Base-by-base conservation (phyloP, 2,329 filamentous ascomycete species). In the Pseudogymnoascus pannorum region DNA sequence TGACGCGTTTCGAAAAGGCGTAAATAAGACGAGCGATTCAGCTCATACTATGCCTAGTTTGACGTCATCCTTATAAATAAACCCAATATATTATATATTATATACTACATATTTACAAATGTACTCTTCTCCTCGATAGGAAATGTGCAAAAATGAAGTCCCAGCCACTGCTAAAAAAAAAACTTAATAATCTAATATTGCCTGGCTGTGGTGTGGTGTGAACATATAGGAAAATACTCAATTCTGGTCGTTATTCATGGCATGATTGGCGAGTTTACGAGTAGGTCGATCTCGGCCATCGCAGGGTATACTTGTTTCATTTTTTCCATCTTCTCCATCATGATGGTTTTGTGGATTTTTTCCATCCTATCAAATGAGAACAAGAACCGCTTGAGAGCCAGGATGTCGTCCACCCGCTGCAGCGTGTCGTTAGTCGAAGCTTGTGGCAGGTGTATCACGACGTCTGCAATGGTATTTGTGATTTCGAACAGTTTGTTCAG, bases 401-500 rank as follows among this genome's bases (percentile, higher is more conserved):
- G 66, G 63, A 78, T 76, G 64, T 79, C 77, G 59, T 78, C 75
- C 38, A 79, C 75, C 9, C 76, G 71, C n/a, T 72, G 70, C 2
- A 71, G 69, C 1, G 75, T 78, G 54, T 79, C 76, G 60, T 76
- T 73, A 2, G 72, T 66, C 0, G 74, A 73, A 5, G 73, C 72
- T 18, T 74, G 73, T 2, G 76, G 75, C 3, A 78, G 71, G 62
- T 78, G 75, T 20, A 79, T 72, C 6, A 80, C 71, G 12, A 80
- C 78, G 64, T 79, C 77, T 2, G 77, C 75, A 60, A 80, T 78
- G 1, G 77, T 78, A 64, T 79, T 78, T 1, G 76, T 75, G 64
- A 80, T 77, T 64, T 80, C 78, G 60, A 80, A 77, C 9, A 80
- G 68, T 64, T 80, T 80, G 59, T 77, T 74, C 44, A 78, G 71